Evolutionary conservation across 2,329 filamentous ascomycete species (phyloP).

Genomic region (Calonectria pseudoreteaudii): DNA sequence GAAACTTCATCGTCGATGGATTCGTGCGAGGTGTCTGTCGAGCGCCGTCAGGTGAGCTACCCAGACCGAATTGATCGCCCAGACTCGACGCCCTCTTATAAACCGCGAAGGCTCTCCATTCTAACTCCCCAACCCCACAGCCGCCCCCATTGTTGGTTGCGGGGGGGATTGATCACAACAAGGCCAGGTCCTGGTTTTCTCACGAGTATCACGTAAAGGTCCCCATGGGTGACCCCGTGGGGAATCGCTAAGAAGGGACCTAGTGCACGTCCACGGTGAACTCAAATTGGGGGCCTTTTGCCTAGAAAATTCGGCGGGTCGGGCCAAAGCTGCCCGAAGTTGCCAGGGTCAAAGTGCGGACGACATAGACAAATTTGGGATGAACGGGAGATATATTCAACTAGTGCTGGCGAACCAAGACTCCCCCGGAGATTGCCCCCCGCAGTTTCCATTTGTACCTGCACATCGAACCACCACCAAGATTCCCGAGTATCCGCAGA

Average conservation of each 20-base stretch:
- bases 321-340: conserved; percentile 27
- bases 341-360: not conserved
- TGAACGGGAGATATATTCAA: not conserved
- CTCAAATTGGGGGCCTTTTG: conserved; percentile 26
- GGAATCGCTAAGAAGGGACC: conserved; percentile 39
- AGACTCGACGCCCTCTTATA: conserved; percentile 26
- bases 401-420: not conserved
- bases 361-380: not conserved
- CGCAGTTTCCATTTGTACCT: conserved; percentile 38
- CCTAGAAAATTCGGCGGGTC: conserved; percentile 32
- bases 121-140: conserved; percentile 29
- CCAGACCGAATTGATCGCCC: not conserved
- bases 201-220: conserved; percentile 17
- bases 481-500: conserved; percentile 4
- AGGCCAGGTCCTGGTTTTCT: not conserved
- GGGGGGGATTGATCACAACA: conserved; percentile 32
- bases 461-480: not conserved
- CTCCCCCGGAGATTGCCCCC: conserved; percentile 23
- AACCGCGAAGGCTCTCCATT: not conserved
- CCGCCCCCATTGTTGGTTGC: conserved; percentile 36
- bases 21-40: conserved; percentile 3
- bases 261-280: conserved; percentile 31
- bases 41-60: conserved; percentile 12
- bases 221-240: conserved; percentile 37
- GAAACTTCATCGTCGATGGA: conserved; percentile 37